A percentile compares a stretch with the other conserved stretches of the same genome.
phyloP scores from a whole-genome alignment of 352 stramenopile species.

The Phytophthora syringae region DNA sequence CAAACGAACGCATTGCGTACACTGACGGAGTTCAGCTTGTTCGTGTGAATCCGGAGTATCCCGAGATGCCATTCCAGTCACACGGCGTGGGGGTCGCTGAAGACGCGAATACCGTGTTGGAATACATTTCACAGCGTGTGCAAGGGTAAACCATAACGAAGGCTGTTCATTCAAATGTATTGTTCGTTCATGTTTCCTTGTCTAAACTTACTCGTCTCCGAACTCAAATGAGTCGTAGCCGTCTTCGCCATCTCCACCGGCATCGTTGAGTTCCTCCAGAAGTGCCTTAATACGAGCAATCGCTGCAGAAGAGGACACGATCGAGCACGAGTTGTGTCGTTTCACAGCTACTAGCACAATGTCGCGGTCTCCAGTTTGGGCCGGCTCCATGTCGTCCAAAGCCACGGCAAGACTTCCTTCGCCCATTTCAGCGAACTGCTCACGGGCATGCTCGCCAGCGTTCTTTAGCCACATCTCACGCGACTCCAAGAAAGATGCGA shows the following conservation, averaged over 20 bases:
- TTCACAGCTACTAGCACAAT: constrained; percentile 65
- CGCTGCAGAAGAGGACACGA: constrained; percentile 60
- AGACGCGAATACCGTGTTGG: constrained; percentile 55
- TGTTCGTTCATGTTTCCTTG: constrained; percentile 2
- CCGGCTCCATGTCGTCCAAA: constrained; percentile 84
- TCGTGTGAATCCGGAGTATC: constrained; percentile 61
- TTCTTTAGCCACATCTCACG: constrained; percentile 85
- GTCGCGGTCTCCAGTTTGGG: constrained; percentile 77
- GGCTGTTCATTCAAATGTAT: constrained; percentile 10
- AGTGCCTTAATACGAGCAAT: constrained; percentile 78
- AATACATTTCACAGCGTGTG: constrained; percentile 36
- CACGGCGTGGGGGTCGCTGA: constrained; percentile 51
- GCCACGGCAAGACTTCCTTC: constrained; percentile 72
- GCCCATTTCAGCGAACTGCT: constrained; percentile 52
- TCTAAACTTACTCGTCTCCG: constrained; percentile 55
- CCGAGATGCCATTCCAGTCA: constrained; percentile 60
- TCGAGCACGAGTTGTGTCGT: constrained; percentile 81
- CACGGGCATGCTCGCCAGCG: constrained; percentile 58
- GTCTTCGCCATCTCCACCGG: constrained; percentile 58
- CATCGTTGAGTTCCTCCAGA: constrained; percentile 70
- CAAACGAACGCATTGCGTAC: constrained; percentile 56
- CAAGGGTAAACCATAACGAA: constrained; percentile 11
- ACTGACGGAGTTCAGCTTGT: constrained; percentile 56
- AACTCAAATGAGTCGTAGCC: constrained; percentile 86
- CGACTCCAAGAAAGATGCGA: constrained; percentile 61